phyloP scores from a whole-genome alignment of 257 asterid species.

The Penstemon barbatus region DNA sequence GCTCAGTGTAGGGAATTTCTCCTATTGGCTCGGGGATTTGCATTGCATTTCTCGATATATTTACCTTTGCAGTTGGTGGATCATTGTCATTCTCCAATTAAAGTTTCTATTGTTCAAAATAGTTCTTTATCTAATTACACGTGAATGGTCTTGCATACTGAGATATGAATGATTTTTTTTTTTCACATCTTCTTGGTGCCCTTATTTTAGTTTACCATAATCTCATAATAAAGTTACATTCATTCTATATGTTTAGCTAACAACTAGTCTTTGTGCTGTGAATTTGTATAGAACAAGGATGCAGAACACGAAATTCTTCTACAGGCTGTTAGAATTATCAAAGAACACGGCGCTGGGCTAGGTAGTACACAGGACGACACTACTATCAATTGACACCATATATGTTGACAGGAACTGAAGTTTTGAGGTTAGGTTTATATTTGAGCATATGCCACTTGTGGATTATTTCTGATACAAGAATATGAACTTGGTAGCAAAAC shows the following conservation, averaged over 20 bases:
- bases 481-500: no score
- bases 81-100: background rate
- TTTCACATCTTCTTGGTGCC: background rate
- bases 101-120: background rate
- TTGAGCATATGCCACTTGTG: no score
- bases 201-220: background rate
- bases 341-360: slow-evolving; percentile 63
- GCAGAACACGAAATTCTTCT: slow-evolving; percentile 76
- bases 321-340: slow-evolving; percentile 66
- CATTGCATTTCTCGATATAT: background rate
- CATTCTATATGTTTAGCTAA: background rate
- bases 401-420: background rate
- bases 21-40: background rate
- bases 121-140: background rate
- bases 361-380: slow-evolving; percentile 45
- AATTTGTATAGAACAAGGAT: slow-evolving; percentile 56
- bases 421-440: background rate
- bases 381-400: slow-evolving; percentile 17
- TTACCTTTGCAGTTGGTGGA: background rate
- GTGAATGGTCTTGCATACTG: background rate
- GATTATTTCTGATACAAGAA: no score
- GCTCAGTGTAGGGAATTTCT: background rate
- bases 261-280: slow-evolving; percentile 26
- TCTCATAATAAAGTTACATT: background rate
- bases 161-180: background rate